Percentiles rank a stretch among this genome's conserved stretches.
Conservation (phyloP, 2,329 filamentous ascomycete species). For the Cryphonectria parasitica region DNA sequence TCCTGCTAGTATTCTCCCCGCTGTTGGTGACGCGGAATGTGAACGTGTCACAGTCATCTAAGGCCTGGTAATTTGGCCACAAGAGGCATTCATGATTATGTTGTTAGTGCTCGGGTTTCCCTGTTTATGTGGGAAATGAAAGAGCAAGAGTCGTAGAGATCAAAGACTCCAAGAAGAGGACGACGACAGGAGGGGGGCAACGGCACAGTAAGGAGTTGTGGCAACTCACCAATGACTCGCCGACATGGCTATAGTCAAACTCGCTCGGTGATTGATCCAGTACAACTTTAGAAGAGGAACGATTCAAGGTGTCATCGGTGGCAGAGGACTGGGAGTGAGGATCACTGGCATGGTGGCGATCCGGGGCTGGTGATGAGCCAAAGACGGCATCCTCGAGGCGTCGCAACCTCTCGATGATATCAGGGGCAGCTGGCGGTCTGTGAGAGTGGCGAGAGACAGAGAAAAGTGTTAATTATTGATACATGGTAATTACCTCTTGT, state of each 20-base stretch:
- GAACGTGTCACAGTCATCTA: constrained; percentile 18
- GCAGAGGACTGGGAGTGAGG: background rate
- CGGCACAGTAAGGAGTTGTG: background rate
- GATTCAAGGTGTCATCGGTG: background rate
- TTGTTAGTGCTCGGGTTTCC: background rate
- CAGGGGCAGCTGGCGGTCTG: background rate
- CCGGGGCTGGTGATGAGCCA: constrained; percentile 2
- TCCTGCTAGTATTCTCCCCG: background rate
- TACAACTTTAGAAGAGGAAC: background rate
- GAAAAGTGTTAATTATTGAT: background rate
- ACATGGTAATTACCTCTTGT: background rate
- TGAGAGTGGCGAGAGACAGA: background rate
- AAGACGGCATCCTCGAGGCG: constrained; percentile 38
- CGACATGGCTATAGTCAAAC: constrained; percentile 20
- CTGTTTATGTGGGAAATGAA: background rate
- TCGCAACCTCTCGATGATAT: constrained; percentile 35
- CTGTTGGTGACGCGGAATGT: constrained; percentile 19
- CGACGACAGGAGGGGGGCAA: too few relatives aligned
- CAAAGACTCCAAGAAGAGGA: background rate
- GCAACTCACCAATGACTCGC: constrained; percentile 15
- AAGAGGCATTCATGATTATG: background rate
- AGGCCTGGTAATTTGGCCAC: background rate
- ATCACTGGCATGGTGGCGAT: background rate
- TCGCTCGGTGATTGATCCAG: constrained; percentile 17
- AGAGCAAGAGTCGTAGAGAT: background rate